phyloP scores from a whole-genome alignment of 2,329 filamentous ascomycete species.

The Trichoderma sp. region DNA sequence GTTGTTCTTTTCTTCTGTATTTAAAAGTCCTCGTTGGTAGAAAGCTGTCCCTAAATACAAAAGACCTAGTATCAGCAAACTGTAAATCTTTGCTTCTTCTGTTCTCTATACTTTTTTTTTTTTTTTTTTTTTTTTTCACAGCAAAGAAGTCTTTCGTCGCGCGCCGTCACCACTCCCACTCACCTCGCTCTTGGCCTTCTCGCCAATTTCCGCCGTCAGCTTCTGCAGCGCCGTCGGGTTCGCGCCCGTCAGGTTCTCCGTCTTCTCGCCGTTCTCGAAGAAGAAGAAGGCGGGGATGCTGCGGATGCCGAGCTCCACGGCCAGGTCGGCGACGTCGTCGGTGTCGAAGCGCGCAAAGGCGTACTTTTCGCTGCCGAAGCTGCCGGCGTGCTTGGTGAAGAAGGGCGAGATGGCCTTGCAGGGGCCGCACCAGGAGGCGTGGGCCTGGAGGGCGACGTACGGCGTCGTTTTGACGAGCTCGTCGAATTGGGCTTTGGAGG shows the following conservation, averaged over 20 bases:
- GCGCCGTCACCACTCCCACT: not conserved
- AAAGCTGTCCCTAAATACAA: slow-evolving; percentile 25
- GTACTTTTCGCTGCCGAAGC: slow-evolving; percentile 42
- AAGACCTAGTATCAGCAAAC: not conserved
- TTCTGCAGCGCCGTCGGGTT: slow-evolving; percentile 40
- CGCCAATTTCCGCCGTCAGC: slow-evolving; percentile 32
- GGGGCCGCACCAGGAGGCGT: slow-evolving; percentile 61
- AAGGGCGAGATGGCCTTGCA: slow-evolving; percentile 62
- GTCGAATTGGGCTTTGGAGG: slow-evolving; percentile 50
- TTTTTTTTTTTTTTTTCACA: not conserved
- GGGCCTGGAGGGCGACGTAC: slow-evolving; percentile 60
- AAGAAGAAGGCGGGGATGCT: slow-evolving; percentile 63
- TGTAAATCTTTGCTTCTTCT: not conserved
- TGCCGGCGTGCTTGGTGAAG: slow-evolving; percentile 51
- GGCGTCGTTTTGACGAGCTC: slow-evolving; percentile 49
- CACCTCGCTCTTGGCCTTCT: slow-evolving; percentile 30
- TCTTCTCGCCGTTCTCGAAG: slow-evolving; percentile 56
- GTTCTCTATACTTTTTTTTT: not conserved
- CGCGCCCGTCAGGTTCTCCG: slow-evolving; percentile 47
- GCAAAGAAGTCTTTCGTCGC: not conserved
- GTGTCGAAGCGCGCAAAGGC: slow-evolving; percentile 63
- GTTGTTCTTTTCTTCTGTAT: not conserved
- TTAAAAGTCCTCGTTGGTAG: slow-evolving; percentile 32
- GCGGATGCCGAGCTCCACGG: slow-evolving; percentile 51
- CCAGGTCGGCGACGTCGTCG: slow-evolving; percentile 54